Evolutionary conservation across 129 eudicot genomes (phyloP).

Genomic region (Lonicera japonica): DNA sequence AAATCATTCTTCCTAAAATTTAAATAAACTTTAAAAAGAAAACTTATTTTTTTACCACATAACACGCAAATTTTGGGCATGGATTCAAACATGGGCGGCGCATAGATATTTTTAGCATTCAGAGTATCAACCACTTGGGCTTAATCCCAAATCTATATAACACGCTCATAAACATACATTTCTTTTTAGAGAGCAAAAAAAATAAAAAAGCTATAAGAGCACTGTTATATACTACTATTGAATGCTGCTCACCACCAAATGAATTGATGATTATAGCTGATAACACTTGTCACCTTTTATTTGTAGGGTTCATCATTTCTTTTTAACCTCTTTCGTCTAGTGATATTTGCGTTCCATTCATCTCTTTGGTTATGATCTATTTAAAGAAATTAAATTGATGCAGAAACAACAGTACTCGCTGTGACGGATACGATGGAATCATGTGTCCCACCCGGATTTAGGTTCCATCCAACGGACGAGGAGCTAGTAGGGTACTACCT

Average conservation of each 20-base stretch:
- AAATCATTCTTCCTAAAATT: background rate
- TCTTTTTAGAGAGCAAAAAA: too few relatives aligned
- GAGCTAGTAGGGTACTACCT: slow-evolving; percentile 88
- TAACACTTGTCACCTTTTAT: slow-evolving; percentile 22
- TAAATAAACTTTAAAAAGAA: background rate
- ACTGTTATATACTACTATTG: background rate
- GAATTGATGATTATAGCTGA: slow-evolving; percentile 33
- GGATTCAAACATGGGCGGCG: too few relatives aligned
- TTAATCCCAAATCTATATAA: background rate
- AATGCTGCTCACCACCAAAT: slow-evolving; percentile 50
- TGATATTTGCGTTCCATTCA: slow-evolving; percentile 3
- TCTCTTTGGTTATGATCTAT: slow-evolving; percentile 36
- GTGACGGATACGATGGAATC: slow-evolving; percentile 58
- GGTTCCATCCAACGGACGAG: slow-evolving; percentile 86
- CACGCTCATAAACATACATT: slow-evolving; percentile 8
- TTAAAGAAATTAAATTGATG: slow-evolving; percentile 32
- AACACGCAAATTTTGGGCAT: too few relatives aligned
- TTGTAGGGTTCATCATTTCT: slow-evolving; percentile 11
- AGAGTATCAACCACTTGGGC: too few relatives aligned
- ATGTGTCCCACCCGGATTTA: slow-evolving; percentile 84
- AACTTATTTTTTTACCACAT: background rate
- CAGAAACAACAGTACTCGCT: slow-evolving; percentile 23
- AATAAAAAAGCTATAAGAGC: background rate
- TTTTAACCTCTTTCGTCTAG: slow-evolving; percentile 2
- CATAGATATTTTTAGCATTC: too few relatives aligned